Evolutionary conservation across 306 rosid genomes (phyloP), one percentile per base, ranked within the genome.

Genomic region (Alnus rubra): DNA sequence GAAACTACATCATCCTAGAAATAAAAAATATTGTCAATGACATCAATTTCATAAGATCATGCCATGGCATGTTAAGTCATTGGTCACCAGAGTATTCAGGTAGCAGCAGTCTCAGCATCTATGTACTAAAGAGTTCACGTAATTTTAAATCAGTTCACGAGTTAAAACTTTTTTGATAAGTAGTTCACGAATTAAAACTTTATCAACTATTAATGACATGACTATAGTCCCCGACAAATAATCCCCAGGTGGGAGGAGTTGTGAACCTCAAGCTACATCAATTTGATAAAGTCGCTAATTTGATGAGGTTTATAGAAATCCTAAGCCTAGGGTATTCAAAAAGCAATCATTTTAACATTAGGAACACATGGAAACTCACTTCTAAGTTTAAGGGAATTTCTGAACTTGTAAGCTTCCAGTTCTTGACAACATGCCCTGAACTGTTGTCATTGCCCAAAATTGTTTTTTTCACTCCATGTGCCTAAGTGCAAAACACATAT

Each of bases 1-100:
- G 88, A 81, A 80, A 90, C 80, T 78, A 87, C 80, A 74, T 84
- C 90, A 80, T 90, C 98, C 98, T 94, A 75, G 10, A 86, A 80
- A 74, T 51, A 73, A 79, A 76, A 53, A 62, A 71, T 47, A 84
- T 55, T 2, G 30, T 64, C 35, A 77, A 60, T 54, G 39, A 9
- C 15, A 51, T 9, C 37, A 62, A 80, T 62, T 60, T 53, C 67
- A 73, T 31, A 47, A 11, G 51, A 63, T 70, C 54, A 44, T 49
- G 69, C 9, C 69, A 59, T 11, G 14, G 44, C 16, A 62, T 39
- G 74, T 42, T 51, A n/a, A 59, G 9, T 14, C 47, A 18, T 4
- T n/a, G 9, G 62, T 31, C 23, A 12, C n/a, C 4, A 59, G 62
- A 48, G 68, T 39, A 23, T 54, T 71, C 73, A 70, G 53, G 28